Percentiles rank a stretch among this genome's conserved stretches.
These are phyloP conservation scores for Naganishia vishniacii DNA, from an alignment of 768 basidiomycete genomes.

Conservation along the genomic window DNA sequence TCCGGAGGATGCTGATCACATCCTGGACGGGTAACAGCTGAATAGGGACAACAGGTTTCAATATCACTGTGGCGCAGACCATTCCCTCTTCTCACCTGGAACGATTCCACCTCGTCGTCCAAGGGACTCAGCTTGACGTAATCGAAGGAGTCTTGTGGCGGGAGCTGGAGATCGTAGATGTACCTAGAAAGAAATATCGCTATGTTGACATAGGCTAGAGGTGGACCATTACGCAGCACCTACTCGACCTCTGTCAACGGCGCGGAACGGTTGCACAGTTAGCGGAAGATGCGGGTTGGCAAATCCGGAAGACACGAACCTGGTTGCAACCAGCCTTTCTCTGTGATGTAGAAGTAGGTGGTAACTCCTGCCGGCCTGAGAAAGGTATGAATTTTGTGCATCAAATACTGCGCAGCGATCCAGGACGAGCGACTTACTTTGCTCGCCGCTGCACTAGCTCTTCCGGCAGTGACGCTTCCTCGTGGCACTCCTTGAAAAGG, in stretches of 20 bases:
- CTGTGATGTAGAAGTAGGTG: conserved; percentile 73
- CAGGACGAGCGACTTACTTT: conserved; percentile 39
- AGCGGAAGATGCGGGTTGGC: too few relatives aligned
- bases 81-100: conserved; percentile 59
- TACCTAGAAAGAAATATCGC: conserved; percentile 55
- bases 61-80: background rate
- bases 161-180: conserved; percentile 74
- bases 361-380: conserved; percentile 58
- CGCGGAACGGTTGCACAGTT: background rate
- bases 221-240: conserved; percentile 37
- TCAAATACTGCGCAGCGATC: background rate
- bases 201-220: background rate
- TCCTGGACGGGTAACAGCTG: conserved; percentile 65
- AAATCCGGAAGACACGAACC: conserved; percentile 39
- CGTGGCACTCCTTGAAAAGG: conserved; percentile 83
- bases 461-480: conserved; percentile 78
- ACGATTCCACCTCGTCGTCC: conserved; percentile 92
- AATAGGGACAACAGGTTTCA: background rate
- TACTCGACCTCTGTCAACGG: conserved; percentile 65
- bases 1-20: conserved; percentile 60
- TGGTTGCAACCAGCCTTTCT: conserved; percentile 65
- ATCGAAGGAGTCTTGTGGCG: conserved; percentile 48
- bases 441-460: conserved; percentile 52
- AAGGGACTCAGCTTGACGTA: conserved; percentile 64
- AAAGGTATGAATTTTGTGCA: background rate